Evolutionary conservation across 768 basidiomycete genomes (phyloP).

Genomic region (Kockovaella imperatae): DNA sequence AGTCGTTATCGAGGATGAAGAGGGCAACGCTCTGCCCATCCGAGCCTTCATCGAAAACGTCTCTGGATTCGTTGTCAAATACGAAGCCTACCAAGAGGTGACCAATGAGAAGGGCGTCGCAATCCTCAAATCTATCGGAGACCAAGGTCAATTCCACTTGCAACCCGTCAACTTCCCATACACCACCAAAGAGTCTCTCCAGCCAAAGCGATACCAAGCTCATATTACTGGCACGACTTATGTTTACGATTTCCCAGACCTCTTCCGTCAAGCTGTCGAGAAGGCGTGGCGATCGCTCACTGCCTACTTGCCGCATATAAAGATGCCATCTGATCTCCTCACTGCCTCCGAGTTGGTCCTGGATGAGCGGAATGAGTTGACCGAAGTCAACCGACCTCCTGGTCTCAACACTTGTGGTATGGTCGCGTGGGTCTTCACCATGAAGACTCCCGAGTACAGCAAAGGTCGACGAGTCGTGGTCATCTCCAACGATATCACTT

Average conservation of each 20-base stretch:
- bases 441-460: conserved; percentile 86
- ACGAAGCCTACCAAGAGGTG: conserved; percentile 96
- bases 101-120: conserved; percentile 89
- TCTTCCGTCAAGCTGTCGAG: conserved; percentile 93
- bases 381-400: conserved; percentile 82
- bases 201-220: conserved; percentile 97
- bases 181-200: conserved; percentile 93
- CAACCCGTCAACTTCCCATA: conserved; percentile 90
- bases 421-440: conserved; percentile 94
- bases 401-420: conserved; percentile 95
- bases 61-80: conserved; percentile 97
- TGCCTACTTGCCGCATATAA: conserved; percentile 62
- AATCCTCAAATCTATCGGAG: conserved; percentile 95
- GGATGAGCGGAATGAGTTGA: conserved; percentile 83
- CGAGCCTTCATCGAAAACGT: conserved; percentile 98
- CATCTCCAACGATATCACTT: conserved; percentile 97
- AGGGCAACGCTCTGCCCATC: conserved; percentile 91
- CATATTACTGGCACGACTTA: conserved; percentile 98
- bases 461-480: conserved; percentile 78
- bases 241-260: conserved; percentile 97
- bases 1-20: conserved; percentile 84
- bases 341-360: conserved; percentile 83
- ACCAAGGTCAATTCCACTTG: conserved; percentile 91
- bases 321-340: conserved; percentile 67
- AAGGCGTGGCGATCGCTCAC: conserved; percentile 65